Base-by-base conservation (phyloP, 768 basidiomycete species). In the Hortiboletus campestris region DNA sequence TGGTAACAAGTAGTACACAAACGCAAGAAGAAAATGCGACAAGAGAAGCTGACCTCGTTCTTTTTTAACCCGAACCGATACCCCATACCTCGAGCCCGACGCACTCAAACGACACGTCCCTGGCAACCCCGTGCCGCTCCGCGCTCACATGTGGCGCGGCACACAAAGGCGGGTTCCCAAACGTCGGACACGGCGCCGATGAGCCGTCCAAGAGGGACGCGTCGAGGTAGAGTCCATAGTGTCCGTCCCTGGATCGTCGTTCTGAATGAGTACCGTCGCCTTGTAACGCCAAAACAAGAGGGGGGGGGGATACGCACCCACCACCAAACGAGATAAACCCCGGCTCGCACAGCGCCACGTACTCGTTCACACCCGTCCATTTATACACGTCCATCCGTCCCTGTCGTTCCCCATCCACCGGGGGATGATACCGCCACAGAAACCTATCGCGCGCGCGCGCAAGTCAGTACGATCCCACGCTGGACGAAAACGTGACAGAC, bases 81-180 rank as follows among this genome's bases (percentile, higher is more conserved):
- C 83, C 87, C 95, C 95, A 97, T 0, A 94, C 91, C 66, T 98
- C 95, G 51, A 98, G 70, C 14, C 89, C 94, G 0, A 96, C 87
- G 70, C 93, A 93, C 66, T 96, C 93, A 61, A 98, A 98, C n/a
- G 76, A 71, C 10, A 80, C 80, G 8, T 79, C 81, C 7, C n/a
- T 49, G 9, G 41, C 22, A 0, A 73, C 66, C 0, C 79, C 76
- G 4, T 42, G 43, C 16, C 19, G 38, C 3, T 31, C 52, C 47
- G 6, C 17, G 22, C 35, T 31, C 25, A 3, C 64, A 5, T 16
- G 46, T 1, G 39, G 2, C 2, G 62, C 66, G 0, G 79, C 76
- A 67, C 91, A 95, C 16, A 96, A 72, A 0, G 89, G 83, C 32
- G 90, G 88, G 64, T 99, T 98, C 36, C 80, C 84, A 69, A 94